These are phyloP conservation scores for Crucihimalaya himalaica DNA, from an alignment of 345 rosid genomes.

Conservation along the genomic window DNA sequence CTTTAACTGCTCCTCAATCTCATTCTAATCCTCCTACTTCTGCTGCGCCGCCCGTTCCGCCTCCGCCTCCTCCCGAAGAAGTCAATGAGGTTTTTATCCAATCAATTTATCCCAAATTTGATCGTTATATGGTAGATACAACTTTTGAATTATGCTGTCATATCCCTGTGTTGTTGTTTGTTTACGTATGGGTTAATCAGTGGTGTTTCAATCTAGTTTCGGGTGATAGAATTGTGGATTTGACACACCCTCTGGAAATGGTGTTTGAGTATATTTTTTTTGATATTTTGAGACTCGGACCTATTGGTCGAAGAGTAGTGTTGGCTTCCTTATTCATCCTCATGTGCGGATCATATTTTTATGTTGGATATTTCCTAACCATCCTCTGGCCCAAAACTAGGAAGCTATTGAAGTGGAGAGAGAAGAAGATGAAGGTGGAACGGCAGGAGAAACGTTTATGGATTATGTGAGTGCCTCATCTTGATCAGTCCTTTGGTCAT, in stretches of 20 bases:
- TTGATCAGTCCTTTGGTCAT: conserved; percentile 14
- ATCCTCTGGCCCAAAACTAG: conserved; percentile 44
- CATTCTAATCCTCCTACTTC: conserved; percentile 38
- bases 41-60: conserved; percentile 38
- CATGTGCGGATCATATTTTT: background rate
- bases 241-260: conserved; percentile 6
- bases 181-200: background rate
- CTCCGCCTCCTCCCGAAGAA: conserved; percentile 65
- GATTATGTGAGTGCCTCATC: conserved; percentile 73
- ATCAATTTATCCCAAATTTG: background rate
- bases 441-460: conserved; percentile 86
- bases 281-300: background rate
- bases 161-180: background rate
- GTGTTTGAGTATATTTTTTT: background rate
- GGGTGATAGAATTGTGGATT: background rate
- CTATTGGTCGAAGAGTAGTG: conserved; percentile 10
- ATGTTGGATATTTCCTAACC: conserved; percentile 7
- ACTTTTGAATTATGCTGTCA: background rate
- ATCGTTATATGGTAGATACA: background rate
- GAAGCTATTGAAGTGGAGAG: conserved; percentile 96
- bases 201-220: background rate
- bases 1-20: conserved; percentile 49
- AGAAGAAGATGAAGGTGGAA: conserved; percentile 99
- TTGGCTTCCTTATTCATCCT: background rate
- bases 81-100: conserved; percentile 73